Evolutionary conservation across 129 eudicot species (phyloP).

Genomic region (Cynara cardunculus): DNA sequence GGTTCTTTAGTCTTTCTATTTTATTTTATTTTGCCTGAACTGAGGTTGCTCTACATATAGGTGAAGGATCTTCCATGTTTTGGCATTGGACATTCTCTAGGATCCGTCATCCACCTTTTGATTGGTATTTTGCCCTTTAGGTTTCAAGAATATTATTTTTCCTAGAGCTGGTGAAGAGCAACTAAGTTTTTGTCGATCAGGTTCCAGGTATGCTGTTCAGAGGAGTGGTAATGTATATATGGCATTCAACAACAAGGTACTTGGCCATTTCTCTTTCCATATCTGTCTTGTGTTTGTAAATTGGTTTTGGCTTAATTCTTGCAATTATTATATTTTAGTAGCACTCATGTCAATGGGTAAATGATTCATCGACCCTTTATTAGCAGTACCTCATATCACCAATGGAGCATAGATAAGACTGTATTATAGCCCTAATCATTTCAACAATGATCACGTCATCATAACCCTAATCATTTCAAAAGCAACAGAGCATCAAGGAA

Average conservation of each 20-base stretch:
- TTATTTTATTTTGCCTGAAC: not conserved
- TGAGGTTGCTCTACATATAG: constrained; percentile 32
- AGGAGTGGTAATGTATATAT: constrained; percentile 79
- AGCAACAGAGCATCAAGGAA: not conserved
- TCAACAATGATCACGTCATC: not conserved
- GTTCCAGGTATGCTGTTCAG: constrained; percentile 92
- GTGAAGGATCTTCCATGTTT: constrained; percentile 77
- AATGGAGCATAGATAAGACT: too few relatives aligned
- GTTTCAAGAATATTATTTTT: not conserved
- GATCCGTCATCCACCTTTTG: constrained; percentile 88
- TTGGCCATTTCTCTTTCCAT: constrained; percentile 8
- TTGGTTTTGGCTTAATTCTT: not conserved
- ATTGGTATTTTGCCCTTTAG: constrained; percentile 47
- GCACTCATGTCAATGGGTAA: constrained; percentile 4
- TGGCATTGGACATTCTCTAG: constrained; percentile 98
- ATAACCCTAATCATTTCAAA: not conserved
- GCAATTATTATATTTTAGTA: not conserved
- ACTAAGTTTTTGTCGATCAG: constrained; percentile 33
- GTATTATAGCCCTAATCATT: too few relatives aligned
- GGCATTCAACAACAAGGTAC: constrained; percentile 93
- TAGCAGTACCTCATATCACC: not conserved
- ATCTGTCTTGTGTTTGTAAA: not conserved
- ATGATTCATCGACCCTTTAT: not conserved
- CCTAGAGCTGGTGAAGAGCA: not conserved
- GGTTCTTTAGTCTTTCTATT: not conserved